A percentile compares a stretch with the other conserved stretches of the same genome.
These are phyloP conservation scores for Pyrus betulifolia DNA, from an alignment of 306 rosid species.

Conservation along the genomic window DNA sequence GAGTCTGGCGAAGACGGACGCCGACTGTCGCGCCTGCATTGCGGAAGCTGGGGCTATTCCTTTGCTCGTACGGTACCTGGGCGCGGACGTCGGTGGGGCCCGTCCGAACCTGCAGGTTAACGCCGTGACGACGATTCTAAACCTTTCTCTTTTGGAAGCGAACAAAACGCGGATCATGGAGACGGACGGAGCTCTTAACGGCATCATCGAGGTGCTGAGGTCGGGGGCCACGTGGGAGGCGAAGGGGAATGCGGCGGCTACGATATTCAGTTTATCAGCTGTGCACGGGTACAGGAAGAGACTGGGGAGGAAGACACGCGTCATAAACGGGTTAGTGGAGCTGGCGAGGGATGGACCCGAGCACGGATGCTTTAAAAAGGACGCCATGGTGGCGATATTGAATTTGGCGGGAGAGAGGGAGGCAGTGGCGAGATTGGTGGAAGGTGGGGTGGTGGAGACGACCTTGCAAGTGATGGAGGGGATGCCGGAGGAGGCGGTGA, in stretches of 20 bases:
- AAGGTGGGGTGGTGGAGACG: conserved; percentile 57
- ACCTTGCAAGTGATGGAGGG: conserved; percentile 36
- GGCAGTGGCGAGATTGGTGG: conserved; percentile 50
- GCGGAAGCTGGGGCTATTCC: conserved; percentile 85
- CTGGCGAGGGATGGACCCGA: conserved; percentile 55
- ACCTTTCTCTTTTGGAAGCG: conserved; percentile 64
- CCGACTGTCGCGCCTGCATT: conserved; percentile 69
- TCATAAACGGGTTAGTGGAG: conserved; percentile 54
- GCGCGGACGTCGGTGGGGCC: conserved; percentile 13
- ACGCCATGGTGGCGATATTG: conserved; percentile 73
- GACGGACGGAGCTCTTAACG: conserved; percentile 64
- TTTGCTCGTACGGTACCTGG: conserved; percentile 41
- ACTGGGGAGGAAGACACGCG: conserved; percentile 65
- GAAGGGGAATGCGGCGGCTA: conserved; percentile 85
- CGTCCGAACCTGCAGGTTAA: conserved; percentile 61
- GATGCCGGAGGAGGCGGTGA: conserved; percentile 71
- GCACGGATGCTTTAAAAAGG: conserved; percentile 30
- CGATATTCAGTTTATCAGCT: conserved; percentile 61
- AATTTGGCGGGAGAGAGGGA: conserved; percentile 70
- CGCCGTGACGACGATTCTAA: conserved; percentile 78
- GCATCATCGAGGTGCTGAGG: conserved; percentile 55
- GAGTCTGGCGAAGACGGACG: conserved; percentile 55
- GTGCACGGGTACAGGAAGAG: conserved; percentile 39
- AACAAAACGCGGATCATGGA: conserved; percentile 72
- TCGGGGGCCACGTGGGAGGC: conserved; percentile 87